Evolutionary conservation across 1,139 yeast species (phyloP), one percentile per base, ranked within the genome.

Genomic region (Taphrina populina): DNA sequence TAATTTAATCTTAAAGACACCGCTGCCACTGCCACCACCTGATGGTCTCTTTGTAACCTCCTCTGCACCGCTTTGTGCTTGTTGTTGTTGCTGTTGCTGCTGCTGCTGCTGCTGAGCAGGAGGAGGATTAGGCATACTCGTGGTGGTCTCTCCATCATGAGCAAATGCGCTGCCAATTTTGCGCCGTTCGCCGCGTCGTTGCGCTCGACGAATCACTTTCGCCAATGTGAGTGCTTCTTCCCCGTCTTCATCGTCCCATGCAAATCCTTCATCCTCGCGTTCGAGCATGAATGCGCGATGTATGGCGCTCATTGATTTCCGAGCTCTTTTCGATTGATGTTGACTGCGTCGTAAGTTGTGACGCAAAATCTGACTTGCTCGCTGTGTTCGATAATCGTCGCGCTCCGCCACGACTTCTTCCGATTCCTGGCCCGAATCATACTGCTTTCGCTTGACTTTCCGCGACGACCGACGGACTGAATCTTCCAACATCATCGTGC

Each of bases 391-490:
- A 13, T 43, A 43, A 17, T 29, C 35, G 23, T 30, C 47, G 6
- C 32, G 33, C 23, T 24, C 34, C 3, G 29, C 43, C 13, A n/a
- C 34, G 19, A 4, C 24, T 13, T 43, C 47, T 10, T 26, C 33
- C 11, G 17, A n/a, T 6, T 40, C 45, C 19, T 24, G 45, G 10
- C 47, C 47, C 13, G 54, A 49, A 33, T 49, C 54, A 21, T 49
- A 49, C 26, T 45, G 37, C 33, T 39, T 49, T 17, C 46, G 37
- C 46, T 49, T 49, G 30, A 49, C 43, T 17, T 49, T 49, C 10
- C 54, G 37, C 23, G 54, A 49, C 17, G 54, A 49, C 21, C 54
- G 45, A 23, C 54, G 45, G 17, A 41, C 36, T 5, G 54, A 27
- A 10, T 49, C 54, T 7, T 32, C 46, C 17, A 47, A 24, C 11